These are phyloP conservation scores for Mortierella sp. DNA, from an alignment of 371 early-diverging fungal genomes.

Conservation along the genomic window DNA sequence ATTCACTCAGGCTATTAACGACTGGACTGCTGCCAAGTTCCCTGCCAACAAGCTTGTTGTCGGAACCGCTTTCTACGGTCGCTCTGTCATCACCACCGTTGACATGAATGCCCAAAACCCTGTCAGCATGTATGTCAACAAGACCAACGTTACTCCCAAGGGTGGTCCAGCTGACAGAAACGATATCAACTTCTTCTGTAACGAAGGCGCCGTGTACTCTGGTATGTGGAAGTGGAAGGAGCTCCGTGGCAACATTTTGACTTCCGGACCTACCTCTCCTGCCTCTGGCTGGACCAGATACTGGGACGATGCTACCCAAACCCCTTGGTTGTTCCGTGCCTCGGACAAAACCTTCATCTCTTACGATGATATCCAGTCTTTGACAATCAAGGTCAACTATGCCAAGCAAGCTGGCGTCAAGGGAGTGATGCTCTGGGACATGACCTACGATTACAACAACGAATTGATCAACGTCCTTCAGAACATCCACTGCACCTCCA, in stretches of 20 bases:
- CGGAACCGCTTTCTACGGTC: slow-evolving; percentile 82
- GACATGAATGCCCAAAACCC: slow-evolving; percentile 62
- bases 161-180: slow-evolving; percentile 64
- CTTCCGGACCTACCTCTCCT: slow-evolving; percentile 41
- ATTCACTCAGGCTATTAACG: slow-evolving; percentile 64
- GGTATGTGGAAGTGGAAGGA: slow-evolving; percentile 79
- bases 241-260: slow-evolving; percentile 68
- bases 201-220: slow-evolving; percentile 52
- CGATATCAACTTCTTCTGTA: slow-evolving; percentile 62
- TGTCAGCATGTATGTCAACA: slow-evolving; percentile 56
- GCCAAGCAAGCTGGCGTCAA: slow-evolving; percentile 65
- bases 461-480: slow-evolving; percentile 65
- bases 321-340: slow-evolving; percentile 57
- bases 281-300: slow-evolving; percentile 53
- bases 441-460: slow-evolving; percentile 62
- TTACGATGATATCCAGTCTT: slow-evolving; percentile 76
- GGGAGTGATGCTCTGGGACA: slow-evolving; percentile 80
- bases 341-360: slow-evolving; percentile 69
- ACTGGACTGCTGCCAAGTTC: slow-evolving; percentile 74
- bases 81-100: slow-evolving; percentile 68
- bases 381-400: slow-evolving; percentile 70
- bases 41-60: slow-evolving; percentile 74
- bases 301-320: slow-evolving; percentile 53
- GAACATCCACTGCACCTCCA: slow-evolving; percentile 57
- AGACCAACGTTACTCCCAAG: slow-evolving; percentile 64